Base-by-base conservation (phyloP, 1,139 yeast species). In the Geotrichum carabidarum region DNA sequence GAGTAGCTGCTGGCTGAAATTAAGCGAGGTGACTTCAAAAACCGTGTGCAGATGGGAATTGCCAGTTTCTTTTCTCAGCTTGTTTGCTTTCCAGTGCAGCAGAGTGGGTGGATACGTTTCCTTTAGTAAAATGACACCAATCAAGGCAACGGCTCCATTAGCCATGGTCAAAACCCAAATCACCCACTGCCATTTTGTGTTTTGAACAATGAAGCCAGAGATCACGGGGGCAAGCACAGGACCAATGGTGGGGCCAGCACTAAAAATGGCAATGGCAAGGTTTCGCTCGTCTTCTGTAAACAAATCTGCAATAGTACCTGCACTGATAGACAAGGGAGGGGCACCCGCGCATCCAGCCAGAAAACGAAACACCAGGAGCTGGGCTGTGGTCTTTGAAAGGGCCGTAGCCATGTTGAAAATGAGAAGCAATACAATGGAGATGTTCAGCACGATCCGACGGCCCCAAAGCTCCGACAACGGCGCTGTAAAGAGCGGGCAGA, bases 311-410 rank as follows among this genome's bases (percentile, higher is more conserved):
- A 83, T 66, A 4, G 82, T 78, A 35, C 88, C 89, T 1, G 86
- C 86, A n/a, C 86, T 86, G n/a, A 82, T 83, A 52, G 82, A 79
- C 48, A 83, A 69, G 0, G 87, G 81, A 1, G 86, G 83, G 55
- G 83, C 78, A 3, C 84, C 85, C n/a, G 83, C 82, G 32, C 78
- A 67, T 1, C 89, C 89, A 1, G 85, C 85, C 8, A 83, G 63
- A 52, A 82, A 78, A 45, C 88, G 72, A 55, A 80, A 78, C 4
- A 82, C 77, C 59, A 83, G 74, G 64, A 84, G 69, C 59, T 81
- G 84, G 0, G 82, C 75, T 0, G 79, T 74, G 44, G 74, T 79
- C 44, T 78, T 72, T 4, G 82, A 70, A 49, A 80, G 71, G 0
- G 80, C 85, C 65, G 86, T 81, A 6, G 81, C 84, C 44, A 83